Conservation (phyloP, 225 moss, liverwort and hornwort genomes). For the Climacium dendroides region DNA sequence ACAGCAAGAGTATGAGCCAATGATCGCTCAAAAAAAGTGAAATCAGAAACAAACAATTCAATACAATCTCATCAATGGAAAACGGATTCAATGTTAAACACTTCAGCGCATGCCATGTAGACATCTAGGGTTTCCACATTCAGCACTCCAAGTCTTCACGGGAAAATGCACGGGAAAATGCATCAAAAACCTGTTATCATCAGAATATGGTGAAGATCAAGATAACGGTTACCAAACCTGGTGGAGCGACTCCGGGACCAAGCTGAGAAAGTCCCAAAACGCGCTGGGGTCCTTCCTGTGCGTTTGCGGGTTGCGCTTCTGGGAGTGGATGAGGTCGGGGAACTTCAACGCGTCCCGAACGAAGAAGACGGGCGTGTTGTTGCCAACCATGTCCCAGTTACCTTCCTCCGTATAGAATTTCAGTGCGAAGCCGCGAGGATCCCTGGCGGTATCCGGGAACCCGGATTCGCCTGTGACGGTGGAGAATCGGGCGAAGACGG, state of each 20-base stretch:
- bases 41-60: background rate
- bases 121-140: background rate
- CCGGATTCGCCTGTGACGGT: slow-evolving; percentile 51
- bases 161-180: no score
- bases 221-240: slow-evolving; percentile 22
- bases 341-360: slow-evolving; percentile 71
- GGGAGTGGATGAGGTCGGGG: slow-evolving; percentile 73
- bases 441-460: slow-evolving; percentile 50
- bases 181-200: background rate
- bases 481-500: slow-evolving; percentile 35
- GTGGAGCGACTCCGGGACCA: slow-evolving; percentile 67
- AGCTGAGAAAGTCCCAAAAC: slow-evolving; percentile 80
- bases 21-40: background rate
- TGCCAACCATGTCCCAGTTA: slow-evolving; percentile 90
- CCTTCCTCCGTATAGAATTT: slow-evolving; percentile 91
- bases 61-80: no score
- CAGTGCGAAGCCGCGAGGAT: slow-evolving; percentile 65
- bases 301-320: slow-evolving; percentile 77
- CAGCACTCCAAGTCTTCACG: background rate
- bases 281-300: slow-evolving; percentile 72
- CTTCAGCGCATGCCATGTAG: background rate
- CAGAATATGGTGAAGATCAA: background rate
- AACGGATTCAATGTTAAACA: background rate
- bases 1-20: background rate
- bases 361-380: slow-evolving; percentile 79